phyloP scores from a whole-genome alignment of 1,139 yeast species.

The Zygotorulaspora mrakii region DNA sequence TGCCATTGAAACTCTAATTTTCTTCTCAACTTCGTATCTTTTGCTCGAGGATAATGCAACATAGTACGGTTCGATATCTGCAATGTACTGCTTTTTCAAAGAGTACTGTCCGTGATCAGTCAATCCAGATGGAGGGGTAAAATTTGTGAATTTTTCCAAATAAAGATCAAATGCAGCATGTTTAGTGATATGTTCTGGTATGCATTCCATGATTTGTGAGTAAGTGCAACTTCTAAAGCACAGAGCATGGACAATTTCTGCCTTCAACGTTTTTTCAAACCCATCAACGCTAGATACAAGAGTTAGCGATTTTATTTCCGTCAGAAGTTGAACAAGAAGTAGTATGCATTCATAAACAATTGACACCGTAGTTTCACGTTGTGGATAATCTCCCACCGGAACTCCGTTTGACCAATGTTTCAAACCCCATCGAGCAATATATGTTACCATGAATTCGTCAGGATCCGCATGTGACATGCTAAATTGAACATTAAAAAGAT shows the following conservation, averaged over 20 bases:
- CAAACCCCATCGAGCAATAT: constrained; percentile 70
- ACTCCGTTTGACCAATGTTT: constrained; percentile 47
- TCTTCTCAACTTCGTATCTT: constrained; percentile 66
- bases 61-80: constrained; percentile 73
- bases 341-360: constrained; percentile 80
- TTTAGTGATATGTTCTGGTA: constrained; percentile 71
- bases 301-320: constrained; percentile 62
- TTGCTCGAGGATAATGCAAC: constrained; percentile 73
- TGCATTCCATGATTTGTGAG: constrained; percentile 60
- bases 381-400: constrained; percentile 39
- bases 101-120: constrained; percentile 68
- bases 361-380: constrained; percentile 46
- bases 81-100: constrained; percentile 55
- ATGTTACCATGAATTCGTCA: constrained; percentile 52
- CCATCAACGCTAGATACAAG: constrained; percentile 51
- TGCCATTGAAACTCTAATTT: constrained; percentile 32
- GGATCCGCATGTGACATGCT: constrained; percentile 59
- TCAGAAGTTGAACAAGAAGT: constrained; percentile 62
- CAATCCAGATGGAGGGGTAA: constrained; percentile 58
- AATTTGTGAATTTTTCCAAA: constrained; percentile 57
- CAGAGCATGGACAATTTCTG: constrained; percentile 74
- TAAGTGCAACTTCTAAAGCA: constrained; percentile 72
- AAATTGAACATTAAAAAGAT: constrained; percentile 66
- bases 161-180: constrained; percentile 74
- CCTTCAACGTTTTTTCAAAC: constrained; percentile 50